phyloP scores from a whole-genome alignment of 2,329 filamentous ascomycete genomes.

The Pseudogymnoascus sp. region DNA sequence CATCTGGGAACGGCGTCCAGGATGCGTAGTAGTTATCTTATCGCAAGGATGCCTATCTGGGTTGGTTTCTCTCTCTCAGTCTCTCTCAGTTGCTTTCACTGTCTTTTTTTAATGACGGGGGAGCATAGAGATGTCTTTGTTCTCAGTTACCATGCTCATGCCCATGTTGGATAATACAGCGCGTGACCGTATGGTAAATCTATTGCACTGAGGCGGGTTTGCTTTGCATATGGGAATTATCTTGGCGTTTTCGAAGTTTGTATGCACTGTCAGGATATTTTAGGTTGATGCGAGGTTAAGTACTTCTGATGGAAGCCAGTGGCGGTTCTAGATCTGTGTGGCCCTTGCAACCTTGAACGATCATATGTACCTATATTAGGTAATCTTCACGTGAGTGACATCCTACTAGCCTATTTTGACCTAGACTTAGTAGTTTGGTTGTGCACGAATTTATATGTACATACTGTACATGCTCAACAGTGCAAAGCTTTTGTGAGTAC shows the following conservation, averaged over 20 bases:
- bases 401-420: not conserved
- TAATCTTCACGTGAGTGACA: constrained; percentile 7
- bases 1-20: not conserved
- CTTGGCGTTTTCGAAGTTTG: not conserved
- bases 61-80: not conserved
- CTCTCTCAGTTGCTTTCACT: not conserved
- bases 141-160: not conserved
- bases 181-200: not conserved
- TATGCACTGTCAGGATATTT: constrained; percentile 1
- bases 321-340: constrained; percentile 8
- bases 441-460: not conserved
- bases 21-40: not conserved
- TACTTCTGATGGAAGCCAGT: constrained; percentile 6
- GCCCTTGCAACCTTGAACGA: constrained; percentile 4
- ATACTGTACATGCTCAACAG: not conserved
- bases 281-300: constrained; percentile 9
- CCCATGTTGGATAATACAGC: not conserved
- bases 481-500: not conserved
- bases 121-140: not conserved
- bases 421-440: not conserved
- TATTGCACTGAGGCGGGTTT: not conserved
- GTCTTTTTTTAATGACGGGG: not conserved
- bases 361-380: constrained; percentile 3
- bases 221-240: not conserved
- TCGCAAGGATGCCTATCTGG: not conserved